A percentile compares a stretch with the other conserved stretches of the same genome.
Evolutionary conservation across 768 basidiomycete genomes (phyloP).

Genomic region (Strobilomyces confusus): DNA sequence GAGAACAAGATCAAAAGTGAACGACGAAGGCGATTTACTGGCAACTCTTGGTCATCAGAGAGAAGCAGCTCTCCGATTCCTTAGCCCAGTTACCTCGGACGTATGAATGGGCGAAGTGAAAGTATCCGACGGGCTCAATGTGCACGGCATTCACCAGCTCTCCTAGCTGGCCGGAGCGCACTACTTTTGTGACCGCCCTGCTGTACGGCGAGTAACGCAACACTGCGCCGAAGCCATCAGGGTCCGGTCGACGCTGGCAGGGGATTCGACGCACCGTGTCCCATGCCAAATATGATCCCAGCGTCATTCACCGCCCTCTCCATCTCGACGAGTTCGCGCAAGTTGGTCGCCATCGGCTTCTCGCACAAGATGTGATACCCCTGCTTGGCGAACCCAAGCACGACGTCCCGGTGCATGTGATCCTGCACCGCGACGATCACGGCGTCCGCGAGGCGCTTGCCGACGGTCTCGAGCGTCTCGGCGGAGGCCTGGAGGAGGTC

Average conservation of each 20-base stretch:
- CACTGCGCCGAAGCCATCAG: slow-evolving; percentile 42
- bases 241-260: not conserved
- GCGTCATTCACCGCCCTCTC: slow-evolving; percentile 65
- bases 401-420: slow-evolving; percentile 69
- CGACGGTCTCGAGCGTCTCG: slow-evolving; percentile 58
- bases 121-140: slow-evolving; percentile 82
- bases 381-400: slow-evolving; percentile 69
- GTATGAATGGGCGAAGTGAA: slow-evolving; percentile 87
- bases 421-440: slow-evolving; percentile 81
- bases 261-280: slow-evolving; percentile 57
- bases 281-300: slow-evolving; percentile 77
- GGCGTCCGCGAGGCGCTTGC: slow-evolving; percentile 76
- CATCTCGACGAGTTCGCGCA: slow-evolving; percentile 73
- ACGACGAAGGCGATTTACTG: slow-evolving; percentile 52
- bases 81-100: slow-evolving; percentile 80
- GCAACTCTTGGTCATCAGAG: slow-evolving; percentile 87
- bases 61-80: slow-evolving; percentile 69
- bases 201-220: slow-evolving; percentile 86
- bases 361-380: slow-evolving; percentile 90
- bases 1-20: not conserved
- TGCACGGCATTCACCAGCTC: slow-evolving; percentile 80
- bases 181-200: slow-evolving; percentile 60
- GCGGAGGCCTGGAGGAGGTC: slow-evolving; percentile 66
- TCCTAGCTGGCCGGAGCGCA: slow-evolving; percentile 69
- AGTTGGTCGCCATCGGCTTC: slow-evolving; percentile 83